These are phyloP conservation scores for Kodamaea plutei DNA, from an alignment of 1,139 yeast species.

Conservation along the genomic window DNA sequence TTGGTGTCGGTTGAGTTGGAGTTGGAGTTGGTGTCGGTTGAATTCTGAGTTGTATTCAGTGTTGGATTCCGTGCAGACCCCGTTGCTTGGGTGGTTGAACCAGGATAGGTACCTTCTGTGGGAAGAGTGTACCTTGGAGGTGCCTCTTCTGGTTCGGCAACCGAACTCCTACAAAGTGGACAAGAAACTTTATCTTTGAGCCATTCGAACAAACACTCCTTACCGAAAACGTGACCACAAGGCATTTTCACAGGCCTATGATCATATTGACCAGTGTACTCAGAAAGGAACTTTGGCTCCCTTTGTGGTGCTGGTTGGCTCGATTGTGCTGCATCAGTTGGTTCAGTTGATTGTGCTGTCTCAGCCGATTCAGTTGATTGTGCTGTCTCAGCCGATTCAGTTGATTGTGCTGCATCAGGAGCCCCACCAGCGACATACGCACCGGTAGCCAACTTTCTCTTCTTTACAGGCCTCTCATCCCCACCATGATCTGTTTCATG, in stretches of 20 bases:
- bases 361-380: constrained; percentile 1
- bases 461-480: constrained; percentile 16
- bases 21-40: too few relatives aligned
- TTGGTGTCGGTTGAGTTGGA: too few relatives aligned
- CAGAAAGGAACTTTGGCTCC: constrained; percentile 25
- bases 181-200: constrained; percentile 63
- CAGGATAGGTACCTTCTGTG: not conserved
- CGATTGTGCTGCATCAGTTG: not conserved
- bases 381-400: not conserved
- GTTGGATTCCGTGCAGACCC: not conserved
- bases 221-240: constrained; percentile 77
- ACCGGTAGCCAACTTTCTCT: constrained; percentile 6
- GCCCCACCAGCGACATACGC: constrained; percentile 3
- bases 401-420: not conserved
- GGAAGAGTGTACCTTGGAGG: constrained; percentile 1
- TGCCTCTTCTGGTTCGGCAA: constrained; percentile 27
- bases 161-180: constrained; percentile 70
- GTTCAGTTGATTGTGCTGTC: constrained; percentile 1
- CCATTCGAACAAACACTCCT: constrained; percentile 74
- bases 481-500: constrained; percentile 12
- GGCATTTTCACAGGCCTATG: constrained; percentile 74
- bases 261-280: constrained; percentile 30
- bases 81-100: not conserved
- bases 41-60: too few relatives aligned
- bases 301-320: not conserved